Evolutionary conservation across 176 grass and related monocot species (phyloP), one percentile per base, ranked within the genome.

Genomic region (Aegilops sharonensis): DNA sequence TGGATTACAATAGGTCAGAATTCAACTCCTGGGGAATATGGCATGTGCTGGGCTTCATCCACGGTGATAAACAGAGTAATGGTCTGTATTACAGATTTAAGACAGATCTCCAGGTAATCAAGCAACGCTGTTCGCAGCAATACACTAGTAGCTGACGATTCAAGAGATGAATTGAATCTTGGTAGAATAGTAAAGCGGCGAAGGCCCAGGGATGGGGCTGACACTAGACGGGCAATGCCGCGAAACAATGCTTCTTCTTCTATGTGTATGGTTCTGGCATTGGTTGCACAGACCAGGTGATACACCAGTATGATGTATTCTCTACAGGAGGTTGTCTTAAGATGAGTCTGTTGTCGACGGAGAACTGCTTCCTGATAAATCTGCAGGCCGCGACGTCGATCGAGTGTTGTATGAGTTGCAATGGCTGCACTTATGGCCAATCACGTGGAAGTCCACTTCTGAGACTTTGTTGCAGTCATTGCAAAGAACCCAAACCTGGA

Each of bases 391-490:
- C 6, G 93, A 90, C 9, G 89, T 90, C 20, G 74, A 89, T 40
- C 92, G 63, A 8, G 94, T 99, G 59, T 97, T 99, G 81, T 97
- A 99, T 13, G 97, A 97, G 35, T 62, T 54, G 90, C 97, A 99
- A 78, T 94, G 88, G 79, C 71, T 82, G 87, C 97, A 97, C 81
- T 97, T 97, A 61, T 97, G 97, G 18, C 97, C 97, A 65, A 94
- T 47, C 72, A 97, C 89, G 80, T 99, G 97, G 75, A 97, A 99
- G 75, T 88, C 67, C 76, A 96, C 94, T 76, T 99, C 94, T 7
- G 97, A 99, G 29, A 87, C 86, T 85, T 99, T 79, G 59, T 91
- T 95, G 85, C 97, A 97, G 86, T 99, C 97, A 27, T 99, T 99
- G 70, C 97, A 99, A 40, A 99, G 90, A 72, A 97, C 90, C 92